phyloP scores from a whole-genome alignment of 1,284 basidiomycete genomes.

The Rugosomyces carneus region DNA sequence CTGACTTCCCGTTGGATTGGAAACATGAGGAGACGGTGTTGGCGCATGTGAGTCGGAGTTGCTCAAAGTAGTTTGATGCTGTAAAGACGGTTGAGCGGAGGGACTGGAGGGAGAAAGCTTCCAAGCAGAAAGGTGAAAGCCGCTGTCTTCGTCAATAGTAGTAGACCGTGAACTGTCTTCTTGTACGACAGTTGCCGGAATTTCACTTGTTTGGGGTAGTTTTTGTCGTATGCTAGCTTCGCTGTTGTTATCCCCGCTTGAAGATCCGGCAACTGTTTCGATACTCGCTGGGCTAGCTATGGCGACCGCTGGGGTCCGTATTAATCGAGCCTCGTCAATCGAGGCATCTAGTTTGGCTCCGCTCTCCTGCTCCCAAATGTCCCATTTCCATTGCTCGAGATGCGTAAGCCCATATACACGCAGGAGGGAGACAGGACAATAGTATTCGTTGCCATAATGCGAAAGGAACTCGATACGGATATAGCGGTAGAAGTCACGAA shows the following conservation, averaged over 20 bases:
- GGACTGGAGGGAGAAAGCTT: background rate
- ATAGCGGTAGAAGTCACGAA: conserved; percentile 85
- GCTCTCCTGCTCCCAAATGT: conserved; percentile 68
- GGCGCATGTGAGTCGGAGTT: background rate
- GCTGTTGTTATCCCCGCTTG: too few relatives aligned
- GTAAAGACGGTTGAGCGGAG: background rate
- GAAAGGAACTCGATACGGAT: conserved; percentile 93
- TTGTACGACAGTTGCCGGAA: background rate
- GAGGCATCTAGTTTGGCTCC: conserved; percentile 21
- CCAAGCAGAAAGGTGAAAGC: background rate
- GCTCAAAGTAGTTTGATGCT: background rate
- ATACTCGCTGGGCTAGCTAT: background rate
- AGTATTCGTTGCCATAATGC: conserved; percentile 93
- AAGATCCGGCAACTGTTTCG: background rate
- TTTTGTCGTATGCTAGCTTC: background rate
- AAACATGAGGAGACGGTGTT: background rate
- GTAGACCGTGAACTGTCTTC: background rate
- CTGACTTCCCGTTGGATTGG: background rate
- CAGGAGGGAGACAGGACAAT: conserved; percentile 90
- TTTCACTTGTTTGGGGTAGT: background rate
- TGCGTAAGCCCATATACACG: conserved; percentile 96
- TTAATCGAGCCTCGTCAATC: conserved; percentile 10
- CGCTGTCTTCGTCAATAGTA: background rate
- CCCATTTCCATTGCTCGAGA: conserved; percentile 94
- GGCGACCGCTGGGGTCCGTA: background rate